Percentiles rank a stretch among this genome's conserved stretches.
These are phyloP conservation scores for Bremia lactucae DNA, from an alignment of 352 stramenopile species.

Conservation along the genomic window DNA sequence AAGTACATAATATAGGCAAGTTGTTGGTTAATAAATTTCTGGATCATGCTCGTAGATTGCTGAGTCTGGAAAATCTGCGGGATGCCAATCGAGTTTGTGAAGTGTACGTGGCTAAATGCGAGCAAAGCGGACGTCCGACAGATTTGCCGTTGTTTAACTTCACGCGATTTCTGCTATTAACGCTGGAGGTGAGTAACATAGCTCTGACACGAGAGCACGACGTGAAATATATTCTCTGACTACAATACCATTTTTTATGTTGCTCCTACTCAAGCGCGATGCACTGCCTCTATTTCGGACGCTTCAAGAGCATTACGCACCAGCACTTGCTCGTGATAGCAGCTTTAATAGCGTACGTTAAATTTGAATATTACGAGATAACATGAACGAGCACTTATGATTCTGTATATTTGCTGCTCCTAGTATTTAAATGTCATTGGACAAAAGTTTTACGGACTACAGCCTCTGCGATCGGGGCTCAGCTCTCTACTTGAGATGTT, in stretches of 20 bases:
- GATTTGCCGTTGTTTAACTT: conserved; percentile 82
- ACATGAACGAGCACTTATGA: conserved; percentile 1
- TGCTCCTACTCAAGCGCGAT: conserved; percentile 42
- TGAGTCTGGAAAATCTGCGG: conserved; percentile 79
- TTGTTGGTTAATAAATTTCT: not conserved
- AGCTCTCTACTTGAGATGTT: conserved; percentile 83
- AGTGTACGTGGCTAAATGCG: conserved; percentile 41
- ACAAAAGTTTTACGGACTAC: conserved; percentile 80
- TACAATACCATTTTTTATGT: not conserved
- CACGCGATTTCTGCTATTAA: conserved; percentile 72
- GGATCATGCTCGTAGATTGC: conserved; percentile 50
- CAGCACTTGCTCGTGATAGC: conserved; percentile 58
- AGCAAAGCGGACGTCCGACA: conserved; percentile 26
- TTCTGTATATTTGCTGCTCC: conserved; percentile 1
- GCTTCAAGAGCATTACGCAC: conserved; percentile 74
- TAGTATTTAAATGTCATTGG: conserved; percentile 80
- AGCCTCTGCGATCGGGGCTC: conserved; percentile 62
- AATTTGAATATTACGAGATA: no score
- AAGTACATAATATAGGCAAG: conserved; percentile 10
- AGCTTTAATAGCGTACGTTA: conserved; percentile 74
- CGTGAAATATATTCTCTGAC: not conserved
- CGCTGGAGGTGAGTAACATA: conserved; percentile 48
- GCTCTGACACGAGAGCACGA: not conserved
- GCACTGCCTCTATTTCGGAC: conserved; percentile 80
- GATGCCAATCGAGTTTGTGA: conserved; percentile 78